Percentiles rank a stretch among this genome's conserved stretches.
Conservation (phyloP, 2,329 filamentous ascomycete species). For the Xylogone sp. region DNA sequence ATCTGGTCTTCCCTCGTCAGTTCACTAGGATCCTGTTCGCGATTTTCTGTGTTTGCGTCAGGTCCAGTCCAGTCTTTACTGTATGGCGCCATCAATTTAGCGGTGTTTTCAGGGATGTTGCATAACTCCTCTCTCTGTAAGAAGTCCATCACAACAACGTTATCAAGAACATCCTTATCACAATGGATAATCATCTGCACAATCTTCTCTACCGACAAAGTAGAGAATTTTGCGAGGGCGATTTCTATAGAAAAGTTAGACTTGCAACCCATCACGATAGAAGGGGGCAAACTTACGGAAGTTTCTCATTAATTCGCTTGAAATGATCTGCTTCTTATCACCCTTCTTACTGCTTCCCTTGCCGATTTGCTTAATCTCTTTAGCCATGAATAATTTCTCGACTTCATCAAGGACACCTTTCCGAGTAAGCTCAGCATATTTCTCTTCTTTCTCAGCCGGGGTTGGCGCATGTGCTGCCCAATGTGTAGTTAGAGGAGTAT, state of each 20-base stretch:
- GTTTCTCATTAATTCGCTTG: constrained; percentile 80
- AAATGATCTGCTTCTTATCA: constrained; percentile 98
- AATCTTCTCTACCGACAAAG: constrained; percentile 76
- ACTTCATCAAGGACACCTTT: constrained; percentile 97
- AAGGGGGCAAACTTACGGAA: constrained; percentile 58
- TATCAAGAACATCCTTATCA: constrained; percentile 83
- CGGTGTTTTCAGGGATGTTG: constrained; percentile 84
- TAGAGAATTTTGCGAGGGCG: constrained; percentile 89
- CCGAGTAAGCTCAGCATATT: constrained; percentile 87
- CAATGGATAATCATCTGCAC: constrained; percentile 95
- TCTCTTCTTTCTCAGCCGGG: constrained; percentile 87
- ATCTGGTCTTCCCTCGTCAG: constrained; percentile 95
- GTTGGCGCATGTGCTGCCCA: constrained; percentile 87
- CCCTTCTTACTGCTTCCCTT: constrained; percentile 65
- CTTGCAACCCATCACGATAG: background rate
- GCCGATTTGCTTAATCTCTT: constrained; percentile 88
- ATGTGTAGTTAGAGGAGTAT: constrained; percentile 84
- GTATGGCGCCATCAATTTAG: constrained; percentile 91
- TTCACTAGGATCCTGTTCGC: constrained; percentile 83
- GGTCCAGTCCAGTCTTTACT: constrained; percentile 95
- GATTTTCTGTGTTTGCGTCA: constrained; percentile 69
- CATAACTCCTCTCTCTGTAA: constrained; percentile 89
- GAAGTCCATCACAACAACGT: constrained; percentile 93
- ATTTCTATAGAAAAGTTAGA: constrained; percentile 55
- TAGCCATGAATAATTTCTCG: constrained; percentile 94